A percentile compares a stretch with the other conserved stretches of the same genome.
Conservation (phyloP, 192 early-diverging fungal species). For the Rhizoclosmatium globosum region DNA sequence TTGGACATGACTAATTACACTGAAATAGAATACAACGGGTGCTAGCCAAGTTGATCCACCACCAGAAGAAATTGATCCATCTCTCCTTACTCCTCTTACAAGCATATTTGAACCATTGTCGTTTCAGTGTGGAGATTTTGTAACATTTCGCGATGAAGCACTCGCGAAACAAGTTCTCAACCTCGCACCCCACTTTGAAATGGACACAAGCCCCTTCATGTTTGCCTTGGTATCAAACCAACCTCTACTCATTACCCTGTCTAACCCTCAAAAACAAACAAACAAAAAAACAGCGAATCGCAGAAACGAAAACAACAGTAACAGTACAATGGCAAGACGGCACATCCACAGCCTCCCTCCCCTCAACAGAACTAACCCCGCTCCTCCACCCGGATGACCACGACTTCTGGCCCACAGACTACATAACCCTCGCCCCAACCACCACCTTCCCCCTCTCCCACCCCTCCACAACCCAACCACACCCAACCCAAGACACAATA, state of each 20-base stretch:
- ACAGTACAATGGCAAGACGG: conserved; percentile 23
- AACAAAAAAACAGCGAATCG: not conserved
- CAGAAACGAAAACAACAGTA: conserved; percentile 12
- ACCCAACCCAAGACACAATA: not conserved
- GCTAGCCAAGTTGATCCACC: conserved; percentile 9
- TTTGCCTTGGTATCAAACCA: conserved; percentile 5
- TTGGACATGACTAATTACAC: not conserved
- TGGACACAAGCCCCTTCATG: conserved; percentile 16
- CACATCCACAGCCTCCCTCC: not conserved
- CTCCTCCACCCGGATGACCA: conserved; percentile 17
- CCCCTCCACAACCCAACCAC: not conserved
- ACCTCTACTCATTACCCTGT: not conserved
- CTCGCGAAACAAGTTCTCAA: not conserved
- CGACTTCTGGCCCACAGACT: conserved; percentile 34
- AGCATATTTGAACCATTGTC: conserved; percentile 18
- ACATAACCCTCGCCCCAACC: not conserved
- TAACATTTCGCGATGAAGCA: conserved; percentile 18
- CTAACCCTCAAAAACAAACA: not conserved
- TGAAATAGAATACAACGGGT: not conserved
- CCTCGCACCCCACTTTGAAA: not conserved
- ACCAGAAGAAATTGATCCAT: conserved; percentile 15
- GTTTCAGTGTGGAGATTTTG: conserved; percentile 18
- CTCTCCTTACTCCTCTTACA: conserved; percentile 11
- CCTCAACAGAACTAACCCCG: conserved; percentile 3
- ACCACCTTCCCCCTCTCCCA: not conserved